A percentile compares a stretch with the other conserved stretches of the same genome.
Evolutionary conservation across 1,284 basidiomycete genomes (phyloP).

Genomic region (Pterulicium gracile): DNA sequence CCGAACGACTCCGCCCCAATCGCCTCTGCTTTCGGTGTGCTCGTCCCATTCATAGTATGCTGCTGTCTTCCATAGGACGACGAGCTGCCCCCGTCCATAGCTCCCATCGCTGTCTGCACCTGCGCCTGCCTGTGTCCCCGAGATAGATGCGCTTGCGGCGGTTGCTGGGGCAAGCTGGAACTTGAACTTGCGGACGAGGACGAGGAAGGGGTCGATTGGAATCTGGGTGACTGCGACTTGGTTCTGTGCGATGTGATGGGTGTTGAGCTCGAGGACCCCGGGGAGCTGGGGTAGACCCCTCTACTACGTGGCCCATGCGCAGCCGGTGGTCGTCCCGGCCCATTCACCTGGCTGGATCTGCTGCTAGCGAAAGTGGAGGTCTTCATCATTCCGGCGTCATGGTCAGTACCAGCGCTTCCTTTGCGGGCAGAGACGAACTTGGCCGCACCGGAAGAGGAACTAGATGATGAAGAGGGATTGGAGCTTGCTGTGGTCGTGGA

Average conservation of each 20-base stretch:
- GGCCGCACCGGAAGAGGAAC: neutral
- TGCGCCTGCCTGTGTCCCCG: neutral
- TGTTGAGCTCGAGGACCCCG: neutral
- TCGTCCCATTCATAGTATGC: conserved; percentile 1
- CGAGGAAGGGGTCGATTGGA: too few species aligned
- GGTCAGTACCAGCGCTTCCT: neutral
- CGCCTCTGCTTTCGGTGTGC: conserved; percentile 3
- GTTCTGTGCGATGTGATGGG: too few species aligned
- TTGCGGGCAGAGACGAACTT: neutral
- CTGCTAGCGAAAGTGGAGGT: neutral
- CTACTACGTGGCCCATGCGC: too few species aligned
- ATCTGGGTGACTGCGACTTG: too few species aligned
- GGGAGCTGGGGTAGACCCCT: neutral
- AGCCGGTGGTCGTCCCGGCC: too few species aligned
- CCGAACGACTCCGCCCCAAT: neutral
- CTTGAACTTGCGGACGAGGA: neutral
- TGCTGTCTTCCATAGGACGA: neutral
- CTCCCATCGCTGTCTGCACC: neutral
- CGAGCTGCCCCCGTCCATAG: neutral
- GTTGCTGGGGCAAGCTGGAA: neutral
- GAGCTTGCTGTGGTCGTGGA: neutral
- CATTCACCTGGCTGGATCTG: neutral
- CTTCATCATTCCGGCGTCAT: neutral
- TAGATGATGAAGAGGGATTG: neutral
- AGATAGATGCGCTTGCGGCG: neutral